phyloP scores from a whole-genome alignment of 805 yeast species.

The Danielia oregonensis region DNA sequence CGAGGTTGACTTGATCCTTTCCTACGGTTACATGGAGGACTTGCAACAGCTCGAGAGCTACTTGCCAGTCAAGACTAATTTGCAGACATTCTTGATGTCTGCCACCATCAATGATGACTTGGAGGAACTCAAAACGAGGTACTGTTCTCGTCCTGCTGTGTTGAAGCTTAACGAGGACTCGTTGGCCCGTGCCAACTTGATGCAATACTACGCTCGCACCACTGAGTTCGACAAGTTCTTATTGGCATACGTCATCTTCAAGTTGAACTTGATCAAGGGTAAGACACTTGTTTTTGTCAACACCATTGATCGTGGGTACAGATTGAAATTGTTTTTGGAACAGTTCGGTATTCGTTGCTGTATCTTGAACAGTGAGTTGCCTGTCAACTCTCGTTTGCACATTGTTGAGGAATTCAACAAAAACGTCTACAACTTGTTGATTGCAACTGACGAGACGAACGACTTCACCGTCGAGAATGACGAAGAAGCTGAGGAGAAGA shows the following conservation, averaged over 20 bases:
- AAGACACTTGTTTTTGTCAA: constrained; percentile 89
- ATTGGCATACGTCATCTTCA: constrained; percentile 86
- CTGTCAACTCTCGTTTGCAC: constrained; percentile 87
- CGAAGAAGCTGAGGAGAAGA: constrained; percentile 41
- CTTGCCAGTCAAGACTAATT: constrained; percentile 66
- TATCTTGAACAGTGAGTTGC: constrained; percentile 87
- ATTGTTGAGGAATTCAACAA: constrained; percentile 94
- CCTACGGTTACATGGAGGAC: constrained; percentile 91
- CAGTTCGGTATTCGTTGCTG: constrained; percentile 91
- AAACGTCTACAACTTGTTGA: constrained; percentile 77
- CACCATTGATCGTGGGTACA: constrained; percentile 91
- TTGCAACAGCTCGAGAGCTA: constrained; percentile 58
- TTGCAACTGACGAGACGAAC: constrained; percentile 90
- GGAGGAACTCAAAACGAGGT: constrained; percentile 66
- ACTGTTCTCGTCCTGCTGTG: constrained; percentile 81
- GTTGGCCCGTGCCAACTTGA: constrained; percentile 51
- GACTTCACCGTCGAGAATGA: constrained; percentile 50
- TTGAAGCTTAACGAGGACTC: constrained; percentile 68
- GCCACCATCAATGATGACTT: constrained; percentile 91
- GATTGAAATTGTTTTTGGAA: constrained; percentile 84
- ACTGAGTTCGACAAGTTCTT: constrained; percentile 89
- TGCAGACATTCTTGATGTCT: constrained; percentile 92
- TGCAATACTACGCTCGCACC: constrained; percentile 84
- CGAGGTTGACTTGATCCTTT: constrained; percentile 87
- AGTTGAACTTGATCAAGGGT: constrained; percentile 82